A percentile compares a stretch with the other conserved stretches of the same genome.
Conservation (phyloP, 345 rosid species). For the Salix brachista region DNA sequence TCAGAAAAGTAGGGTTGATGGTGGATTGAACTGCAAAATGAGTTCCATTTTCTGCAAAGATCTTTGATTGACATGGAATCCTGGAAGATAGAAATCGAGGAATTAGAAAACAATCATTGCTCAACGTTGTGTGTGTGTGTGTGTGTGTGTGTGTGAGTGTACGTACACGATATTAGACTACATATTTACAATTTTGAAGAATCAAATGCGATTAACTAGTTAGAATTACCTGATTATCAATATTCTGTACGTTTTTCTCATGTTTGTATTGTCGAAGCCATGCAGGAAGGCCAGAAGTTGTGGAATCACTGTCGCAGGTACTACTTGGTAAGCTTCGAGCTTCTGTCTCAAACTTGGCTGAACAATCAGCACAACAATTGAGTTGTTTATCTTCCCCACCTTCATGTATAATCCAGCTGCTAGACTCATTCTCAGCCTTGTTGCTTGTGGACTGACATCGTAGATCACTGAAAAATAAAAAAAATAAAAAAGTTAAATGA, state of each 20-base stretch:
- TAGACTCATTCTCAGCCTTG: conserved; percentile 38
- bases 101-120: conserved; percentile 4
- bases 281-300: conserved; percentile 25
- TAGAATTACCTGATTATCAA: conserved; percentile 37
- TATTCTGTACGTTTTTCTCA: conserved; percentile 26
- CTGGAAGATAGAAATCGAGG: conserved; percentile 27
- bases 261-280: conserved; percentile 32
- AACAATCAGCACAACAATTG: conserved; percentile 31
- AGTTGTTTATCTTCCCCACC: conserved; percentile 37
- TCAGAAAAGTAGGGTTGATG: conserved; percentile 38
- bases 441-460: conserved; percentile 39
- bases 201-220: not conserved
- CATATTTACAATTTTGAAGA: not conserved
- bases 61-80: conserved; percentile 43
- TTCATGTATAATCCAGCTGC: conserved; percentile 33
- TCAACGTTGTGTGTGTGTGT: not conserved
- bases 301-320: conserved; percentile 31
- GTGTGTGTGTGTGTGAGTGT: no score
- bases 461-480: conserved; percentile 23
- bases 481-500: not conserved
- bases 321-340: conserved; percentile 23
- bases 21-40: conserved; percentile 51
- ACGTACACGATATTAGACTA: not conserved
- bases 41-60: conserved; percentile 60
- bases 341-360: conserved; percentile 18